Evolutionary conservation across 2,329 filamentous ascomycete genomes (phyloP).

Genomic region (Fusarium xylarioides): DNA sequence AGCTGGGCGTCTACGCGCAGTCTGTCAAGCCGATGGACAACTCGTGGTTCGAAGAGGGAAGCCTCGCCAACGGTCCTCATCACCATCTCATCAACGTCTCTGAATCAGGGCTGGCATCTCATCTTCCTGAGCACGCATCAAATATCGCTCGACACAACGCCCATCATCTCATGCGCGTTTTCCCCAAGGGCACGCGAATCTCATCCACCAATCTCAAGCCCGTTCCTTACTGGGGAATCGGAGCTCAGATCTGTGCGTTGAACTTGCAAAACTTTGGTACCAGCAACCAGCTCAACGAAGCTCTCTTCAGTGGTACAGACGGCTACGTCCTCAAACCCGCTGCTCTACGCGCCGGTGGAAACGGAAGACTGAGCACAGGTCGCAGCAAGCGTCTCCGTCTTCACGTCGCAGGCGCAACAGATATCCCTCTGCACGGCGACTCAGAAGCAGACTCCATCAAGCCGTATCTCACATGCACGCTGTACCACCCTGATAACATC

Average conservation of each 20-base stretch:
- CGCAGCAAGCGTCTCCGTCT: constrained; percentile 62
- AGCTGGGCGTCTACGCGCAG: constrained; percentile 74
- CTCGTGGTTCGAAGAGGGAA: constrained; percentile 67
- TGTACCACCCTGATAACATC: constrained; percentile 66
- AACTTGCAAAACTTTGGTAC: constrained; percentile 76
- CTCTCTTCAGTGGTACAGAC: constrained; percentile 70
- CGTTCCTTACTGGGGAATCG: constrained; percentile 71
- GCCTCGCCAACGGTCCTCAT: constrained; percentile 65
- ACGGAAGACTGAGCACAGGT: constrained; percentile 57
- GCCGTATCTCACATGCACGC: constrained; percentile 72
- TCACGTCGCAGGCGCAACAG: constrained; percentile 69
- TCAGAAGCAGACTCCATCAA: constrained; percentile 63
- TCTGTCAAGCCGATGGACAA: constrained; percentile 73
- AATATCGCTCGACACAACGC: constrained; percentile 68
- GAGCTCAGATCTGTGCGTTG: constrained; percentile 74
- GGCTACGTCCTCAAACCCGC: constrained; percentile 74
- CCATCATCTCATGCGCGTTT: constrained; percentile 74
- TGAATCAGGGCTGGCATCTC: constrained; percentile 64
- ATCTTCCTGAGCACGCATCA: constrained; percentile 58
- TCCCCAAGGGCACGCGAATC: constrained; percentile 74
- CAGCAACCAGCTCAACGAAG: constrained; percentile 74
- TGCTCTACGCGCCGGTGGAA: constrained; percentile 64
- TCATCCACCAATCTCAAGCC: constrained; percentile 71
- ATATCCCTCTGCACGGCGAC: constrained; percentile 64
- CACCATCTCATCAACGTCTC: constrained; percentile 76